Conservation (phyloP, 345 rosid species). For the Rhizophora apiculata region DNA sequence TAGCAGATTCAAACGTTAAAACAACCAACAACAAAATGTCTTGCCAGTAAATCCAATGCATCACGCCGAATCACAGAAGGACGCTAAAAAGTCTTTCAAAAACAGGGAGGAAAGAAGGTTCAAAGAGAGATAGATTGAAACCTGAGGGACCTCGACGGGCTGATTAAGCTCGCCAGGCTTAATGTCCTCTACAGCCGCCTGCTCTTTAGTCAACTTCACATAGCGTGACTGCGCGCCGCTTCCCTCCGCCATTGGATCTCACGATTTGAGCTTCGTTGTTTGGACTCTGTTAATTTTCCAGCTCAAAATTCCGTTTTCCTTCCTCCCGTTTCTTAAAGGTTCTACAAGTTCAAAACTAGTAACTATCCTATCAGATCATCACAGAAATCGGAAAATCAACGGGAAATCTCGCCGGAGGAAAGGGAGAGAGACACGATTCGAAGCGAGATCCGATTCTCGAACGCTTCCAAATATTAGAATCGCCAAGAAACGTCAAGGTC, state of each 20-base stretch:
- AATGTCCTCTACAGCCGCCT: constrained; percentile 63
- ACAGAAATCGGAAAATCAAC: background rate
- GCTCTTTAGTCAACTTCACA: constrained; percentile 82
- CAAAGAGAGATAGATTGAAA: constrained; percentile 20
- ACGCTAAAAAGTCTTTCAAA: background rate
- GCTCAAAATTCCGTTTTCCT: too few relatives aligned
- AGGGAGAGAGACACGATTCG: background rate
- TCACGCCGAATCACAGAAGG: background rate
- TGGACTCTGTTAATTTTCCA: too few relatives aligned
- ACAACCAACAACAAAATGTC: too few relatives aligned
- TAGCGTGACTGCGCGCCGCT: constrained; percentile 62
- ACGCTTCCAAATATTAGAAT: background rate
- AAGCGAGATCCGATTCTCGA: background rate
- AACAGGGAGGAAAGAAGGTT: background rate
- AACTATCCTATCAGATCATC: constrained; percentile 4
- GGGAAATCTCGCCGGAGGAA: background rate
- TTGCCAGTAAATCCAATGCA: background rate
- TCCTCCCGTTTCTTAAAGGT: too few relatives aligned
- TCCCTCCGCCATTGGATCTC: constrained; percentile 71
- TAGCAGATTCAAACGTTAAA: background rate
- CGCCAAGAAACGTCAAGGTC: constrained; percentile 3
- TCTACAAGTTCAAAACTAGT: constrained; percentile 1
- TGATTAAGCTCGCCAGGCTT: constrained; percentile 97
- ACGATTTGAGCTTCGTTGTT: background rate
- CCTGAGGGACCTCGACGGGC: constrained; percentile 95